Base-by-base conservation (phyloP, 2,329 filamentous ascomycete genomes). In the Trichoderma aggressivum region DNA sequence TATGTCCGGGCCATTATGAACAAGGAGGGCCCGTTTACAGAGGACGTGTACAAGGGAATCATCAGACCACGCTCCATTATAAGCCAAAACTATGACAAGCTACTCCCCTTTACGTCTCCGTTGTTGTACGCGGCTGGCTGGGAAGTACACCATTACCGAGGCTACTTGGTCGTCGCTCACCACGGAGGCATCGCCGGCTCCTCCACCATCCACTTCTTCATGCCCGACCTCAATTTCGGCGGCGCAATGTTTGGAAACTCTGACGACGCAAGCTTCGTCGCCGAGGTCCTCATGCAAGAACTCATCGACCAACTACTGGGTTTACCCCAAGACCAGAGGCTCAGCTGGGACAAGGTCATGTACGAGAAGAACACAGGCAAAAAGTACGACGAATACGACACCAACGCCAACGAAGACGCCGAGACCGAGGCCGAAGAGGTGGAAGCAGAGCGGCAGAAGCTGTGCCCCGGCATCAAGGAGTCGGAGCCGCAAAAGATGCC, bases 1-100 rank as follows among this genome's bases (percentile, higher is more conserved):
- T 80, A 74, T 69, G 72, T 79, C 59, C 73, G 74, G 39, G 77
- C 77, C 0, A 59, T 80, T 39, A 72, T 79, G 70, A 75, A 77
- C 56, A 71, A 50, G 0, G 64, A 77, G 21, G 71, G 62, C 0
- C 78, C 76, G 0, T 74, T 80, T 16, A 77, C 67, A 5, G 73
- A 78, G 0, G 67, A 70, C 7, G 55, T 80, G 0, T 76, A 76
- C 36, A 26, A 72, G n/a, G 77, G 75, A 0, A 56, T 80, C 3
- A 55, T 74, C 1, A 71, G 66, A 10, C 24, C 69, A 18, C 74
- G 78, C 1, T 74, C 74, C 3, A 70, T 76, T 7, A 34, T 73
- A 11, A 63, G 74, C 14, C 74, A 75, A 0, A 70, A 74, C 4
- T 50, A 53, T 0, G 70, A 72, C 7, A 70, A 72, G 3, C 30